Evolutionary conservation across 2,329 filamentous ascomycete genomes (phyloP).

Genomic region (Stagonosporopsis rhizophila): DNA sequence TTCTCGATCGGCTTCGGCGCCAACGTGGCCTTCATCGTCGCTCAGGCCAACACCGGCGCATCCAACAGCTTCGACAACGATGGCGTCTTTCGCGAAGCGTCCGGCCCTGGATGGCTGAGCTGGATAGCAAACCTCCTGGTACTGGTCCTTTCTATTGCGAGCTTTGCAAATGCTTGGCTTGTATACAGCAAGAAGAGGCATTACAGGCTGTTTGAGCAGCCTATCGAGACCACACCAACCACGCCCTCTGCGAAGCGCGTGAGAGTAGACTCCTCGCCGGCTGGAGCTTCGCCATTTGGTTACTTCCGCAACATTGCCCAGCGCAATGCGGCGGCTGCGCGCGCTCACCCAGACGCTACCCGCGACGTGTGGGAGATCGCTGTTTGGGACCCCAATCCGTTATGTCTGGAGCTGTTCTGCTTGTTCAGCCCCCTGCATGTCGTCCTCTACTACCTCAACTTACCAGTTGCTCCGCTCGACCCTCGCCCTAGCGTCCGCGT

Average conservation of each 20-base stretch:
- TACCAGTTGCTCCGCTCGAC: slow-evolving; percentile 79
- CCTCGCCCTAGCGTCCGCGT: slow-evolving; percentile 85
- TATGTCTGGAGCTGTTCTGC: slow-evolving; percentile 83
- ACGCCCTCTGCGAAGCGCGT: slow-evolving; percentile 91
- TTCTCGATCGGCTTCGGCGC: slow-evolving; percentile 75
- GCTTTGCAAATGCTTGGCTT: slow-evolving; percentile 79
- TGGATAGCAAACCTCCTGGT: slow-evolving; percentile 73
- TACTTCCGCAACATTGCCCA: slow-evolving; percentile 72
- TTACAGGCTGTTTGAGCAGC: slow-evolving; percentile 89
- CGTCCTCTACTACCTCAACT: slow-evolving; percentile 85
- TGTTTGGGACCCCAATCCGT: slow-evolving; percentile 90
- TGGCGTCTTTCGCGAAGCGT: slow-evolving; percentile 76
- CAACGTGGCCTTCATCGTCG: slow-evolving; percentile 82
- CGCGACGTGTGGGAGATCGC: slow-evolving; percentile 94
- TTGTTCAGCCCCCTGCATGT: slow-evolving; percentile 93
- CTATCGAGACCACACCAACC: slow-evolving; percentile 75
- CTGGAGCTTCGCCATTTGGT: slow-evolving; percentile 77
- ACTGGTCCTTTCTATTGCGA: slow-evolving; percentile 71
- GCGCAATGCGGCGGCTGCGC: slow-evolving; percentile 74
- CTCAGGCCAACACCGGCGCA: slow-evolving; percentile 74
- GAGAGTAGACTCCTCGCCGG: slow-evolving; percentile 82
- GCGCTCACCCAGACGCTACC: slow-evolving; percentile 80
- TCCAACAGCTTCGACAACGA: slow-evolving; percentile 63
- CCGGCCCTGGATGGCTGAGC: slow-evolving; percentile 67
- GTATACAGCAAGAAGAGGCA: slow-evolving; percentile 81